Base-by-base conservation (phyloP, 768 basidiomycete genomes). In the Boletus edulis region DNA sequence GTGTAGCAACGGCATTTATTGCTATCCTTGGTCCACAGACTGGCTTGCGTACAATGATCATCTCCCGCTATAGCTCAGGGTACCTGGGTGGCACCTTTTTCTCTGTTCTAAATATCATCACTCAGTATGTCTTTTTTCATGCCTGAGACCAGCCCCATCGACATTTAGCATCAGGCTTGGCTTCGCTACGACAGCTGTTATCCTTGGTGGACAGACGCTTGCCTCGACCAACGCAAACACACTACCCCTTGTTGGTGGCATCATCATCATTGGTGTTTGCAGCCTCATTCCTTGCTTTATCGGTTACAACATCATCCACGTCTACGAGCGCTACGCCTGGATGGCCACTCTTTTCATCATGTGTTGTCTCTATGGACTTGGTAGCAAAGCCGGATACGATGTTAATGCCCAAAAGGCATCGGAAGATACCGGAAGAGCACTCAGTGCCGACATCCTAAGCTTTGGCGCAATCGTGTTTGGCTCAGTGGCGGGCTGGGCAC, bases 241-340 rank as follows among this genome's bases (percentile, higher is more conserved):
- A 1, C 73, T 82, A 4, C 73, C 79, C 0, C 73, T 82, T 13
- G 70, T 75, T 14, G 80, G 72, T 4, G 80, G 79, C 34, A 75
- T 83, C 51, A 72, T 80, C 49, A 75, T 84, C 39, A 71, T 80
- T 27, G 71, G 70, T 12, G 46, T 80, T 8, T 73, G 71, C 55
- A 73, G 68, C 46, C 59, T 80, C 32, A 62, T 79, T 18, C 78
- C 78, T 17, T 79, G 78, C 56, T 76, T 80, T 50, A 61, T 80
- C 9, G 78, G 78, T 4, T 79, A 80, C 55, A 57, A 79, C 52
- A 61, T 76, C 58, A 70, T 81, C 17, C 78, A 80, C 54, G 55
- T 70, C 52, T 83, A 77, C 61, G 82, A 83, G 55, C 75, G 81
- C 14, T 84, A 81, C 55, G 79, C 81, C 3, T 84, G 83, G 83